Base-by-base conservation (phyloP, 306 rosid species). In the Quercus dentata region DNA sequence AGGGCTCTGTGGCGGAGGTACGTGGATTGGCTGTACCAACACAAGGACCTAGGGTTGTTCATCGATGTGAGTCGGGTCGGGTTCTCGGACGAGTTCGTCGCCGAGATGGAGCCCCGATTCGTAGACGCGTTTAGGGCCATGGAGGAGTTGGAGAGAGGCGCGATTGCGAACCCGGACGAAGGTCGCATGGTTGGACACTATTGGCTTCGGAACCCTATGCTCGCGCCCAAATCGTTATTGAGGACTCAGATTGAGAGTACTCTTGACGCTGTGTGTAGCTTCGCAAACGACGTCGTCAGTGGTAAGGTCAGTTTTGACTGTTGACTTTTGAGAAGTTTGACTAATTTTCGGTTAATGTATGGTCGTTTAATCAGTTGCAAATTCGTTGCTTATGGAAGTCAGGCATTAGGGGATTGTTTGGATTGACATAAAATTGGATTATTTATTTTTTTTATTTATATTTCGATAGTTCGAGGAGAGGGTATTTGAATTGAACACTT, bases 111-210 rank as follows among this genome's bases (percentile, higher is more conserved):
- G 86, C 92, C 96, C 14, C 86, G 88, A n/a, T 79, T 95, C 7
- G 78, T 77, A 79, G 78, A 76, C 46, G 99, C 99, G 72, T 85
- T 95, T 12, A 54, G 54, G 8, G 96, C 96, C 5, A 95, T 95
- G 99, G 98, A 74, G 87, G 92, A 86, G 74, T 77, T 95, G 33
- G 99, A 95, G 83, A 91, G 81, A 9, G 99, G 99, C 1, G 92
- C 99, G 58, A 91, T 95, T 78, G 97, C 99, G 13, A 95, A 95
- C 57, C 98, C 99, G n/a, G 99, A 95, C 17, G 99, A 95, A 73
- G 86, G 93, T 10, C 91, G 99, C 21, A 95, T 93, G 99, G 99
- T 95, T 28, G 99, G 99, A 0, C 99, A 95, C 87, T 95, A 95
- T 51, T 95, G 99, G 99, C 83, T 95, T 25, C 81, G 99, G 78